Evolutionary conservation across 2,329 filamentous ascomycete genomes (phyloP), one percentile per base, ranked within the genome.

Genomic region (Metarhizium sp.): DNA sequence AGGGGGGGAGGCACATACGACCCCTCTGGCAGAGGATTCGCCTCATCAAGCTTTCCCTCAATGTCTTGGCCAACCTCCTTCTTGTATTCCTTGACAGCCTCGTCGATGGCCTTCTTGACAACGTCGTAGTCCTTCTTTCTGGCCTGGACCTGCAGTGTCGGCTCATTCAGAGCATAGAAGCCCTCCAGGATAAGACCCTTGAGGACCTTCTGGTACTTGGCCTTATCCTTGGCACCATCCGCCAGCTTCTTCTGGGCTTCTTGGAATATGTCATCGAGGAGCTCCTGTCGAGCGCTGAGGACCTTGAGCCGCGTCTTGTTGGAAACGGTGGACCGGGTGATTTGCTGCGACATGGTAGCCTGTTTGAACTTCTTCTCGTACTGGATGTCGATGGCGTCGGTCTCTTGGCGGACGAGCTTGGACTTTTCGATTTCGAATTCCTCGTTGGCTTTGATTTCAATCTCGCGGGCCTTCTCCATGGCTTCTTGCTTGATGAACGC

Each of bases 311-410:
- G 85, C 57, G 90, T 94, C 81, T 96, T 95, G 81, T 99, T 99
- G 75, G 92, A 83, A 60, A 96, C 86, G 59, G 92, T 97, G 61
- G 92, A 97, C 69, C 89, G 89, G 61, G 92, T 95, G 77, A 97
- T 97, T 78, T 99, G 94, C 81, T 97, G 94, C 60, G 90, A 92
- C 90, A 97, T 95, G 78, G 88, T 84, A 66, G 94, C 92, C 76
- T 95, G 89, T 81, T 96, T 99, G 84, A 95, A 95, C 79, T 97
- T 97, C 85, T 96, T 97, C 77, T 92, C 89, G 82, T 96, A 99
- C 65, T 87, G 78, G 62, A 80, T 79, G 77, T 99, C 94, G 78
- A 99, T 97, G 73, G 90, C 77, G 68, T 90, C 84, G 54, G 89
- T 96, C 77, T 97, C 94, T 75, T 95, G 86, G 71, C 90, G 92